Conservation (phyloP, 78 protist genomes). For the Protostelium mycophagum region DNA sequence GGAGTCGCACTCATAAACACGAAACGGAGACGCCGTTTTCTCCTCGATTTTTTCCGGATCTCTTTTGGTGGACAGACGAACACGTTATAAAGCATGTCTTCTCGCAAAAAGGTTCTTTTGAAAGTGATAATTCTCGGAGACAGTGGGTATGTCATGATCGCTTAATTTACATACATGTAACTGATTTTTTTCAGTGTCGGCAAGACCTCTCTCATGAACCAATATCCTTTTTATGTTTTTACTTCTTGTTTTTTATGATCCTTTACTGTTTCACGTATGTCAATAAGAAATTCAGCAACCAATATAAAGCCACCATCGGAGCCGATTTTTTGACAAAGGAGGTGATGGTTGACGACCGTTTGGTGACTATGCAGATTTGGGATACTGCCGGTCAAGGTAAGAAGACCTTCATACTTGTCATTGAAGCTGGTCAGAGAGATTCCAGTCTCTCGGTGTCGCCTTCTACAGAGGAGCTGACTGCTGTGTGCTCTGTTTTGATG, state of each 20-base stretch:
- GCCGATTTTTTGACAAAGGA: slow-evolving; percentile 99
- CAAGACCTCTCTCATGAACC: slow-evolving; percentile 96
- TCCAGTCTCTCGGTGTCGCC: slow-evolving; percentile 98
- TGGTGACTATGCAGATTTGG: slow-evolving; percentile 96
- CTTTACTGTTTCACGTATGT: no score
- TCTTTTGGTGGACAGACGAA: no score
- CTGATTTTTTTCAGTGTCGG: slow-evolving; percentile 70
- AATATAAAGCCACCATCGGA: slow-evolving; percentile 99
- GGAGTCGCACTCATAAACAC: no score
- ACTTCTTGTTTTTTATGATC: background rate
- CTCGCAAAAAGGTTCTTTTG: slow-evolving; percentile 70
- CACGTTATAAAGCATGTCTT: background rate
- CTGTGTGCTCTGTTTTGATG: slow-evolving; percentile 96
- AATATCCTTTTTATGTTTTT: slow-evolving; percentile 13
- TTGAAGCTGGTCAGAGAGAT: slow-evolving; percentile 91
- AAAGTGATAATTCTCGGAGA: slow-evolving; percentile 95
- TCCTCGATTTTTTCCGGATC: no score
- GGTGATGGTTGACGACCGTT: slow-evolving; percentile 91
- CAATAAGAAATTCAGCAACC: slow-evolving; percentile 91
- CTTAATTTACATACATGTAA: background rate
- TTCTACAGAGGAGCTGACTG: slow-evolving; percentile 99
- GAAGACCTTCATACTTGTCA: background rate
- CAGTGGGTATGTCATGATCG: slow-evolving; percentile 43
- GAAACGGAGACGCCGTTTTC: no score
- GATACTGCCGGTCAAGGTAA: slow-evolving; percentile 44